Conservation (phyloP, 257 asterid species). For the Gardenia jasminoides region DNA sequence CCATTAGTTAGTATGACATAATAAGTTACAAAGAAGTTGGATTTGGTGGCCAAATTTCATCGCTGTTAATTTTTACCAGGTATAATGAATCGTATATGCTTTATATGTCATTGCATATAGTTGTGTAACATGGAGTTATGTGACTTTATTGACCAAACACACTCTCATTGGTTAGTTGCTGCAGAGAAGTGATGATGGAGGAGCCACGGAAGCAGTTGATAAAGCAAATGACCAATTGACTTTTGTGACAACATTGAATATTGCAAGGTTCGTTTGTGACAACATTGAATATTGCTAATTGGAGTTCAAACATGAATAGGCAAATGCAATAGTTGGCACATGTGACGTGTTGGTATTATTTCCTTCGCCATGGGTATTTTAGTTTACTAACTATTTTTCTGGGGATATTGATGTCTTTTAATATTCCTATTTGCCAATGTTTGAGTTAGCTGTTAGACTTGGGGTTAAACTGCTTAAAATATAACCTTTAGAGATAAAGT, state of each 20-base stretch:
- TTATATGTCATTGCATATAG: neutral
- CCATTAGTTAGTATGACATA: constrained; percentile 45
- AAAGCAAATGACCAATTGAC: constrained; percentile 80
- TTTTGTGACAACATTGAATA: constrained; percentile 77
- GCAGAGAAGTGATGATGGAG: constrained; percentile 91
- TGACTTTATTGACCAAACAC: constrained; percentile 58
- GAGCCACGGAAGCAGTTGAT: constrained; percentile 87
- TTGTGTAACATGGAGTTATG: constrained; percentile 46
- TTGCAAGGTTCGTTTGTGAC: constrained; percentile 74
- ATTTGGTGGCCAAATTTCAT: constrained; percentile 90
- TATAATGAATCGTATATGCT: constrained; percentile 6
- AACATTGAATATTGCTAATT: too few relatives aligned
- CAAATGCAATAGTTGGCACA: too few relatives aligned
- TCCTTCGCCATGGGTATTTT: too few relatives aligned
- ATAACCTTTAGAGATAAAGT: too few relatives aligned
- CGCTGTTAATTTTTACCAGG: constrained; percentile 83
- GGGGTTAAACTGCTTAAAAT: too few relatives aligned
- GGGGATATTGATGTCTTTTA: too few relatives aligned
- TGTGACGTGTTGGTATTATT: too few relatives aligned
- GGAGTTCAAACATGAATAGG: too few relatives aligned
- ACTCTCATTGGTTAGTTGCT: constrained; percentile 43
- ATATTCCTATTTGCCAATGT: too few relatives aligned
- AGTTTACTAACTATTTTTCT: too few relatives aligned
- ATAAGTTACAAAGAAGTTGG: constrained; percentile 58
- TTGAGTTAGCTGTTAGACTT: too few relatives aligned